These are phyloP conservation scores for Symbiodinium pilosum DNA, from an alignment of 73 alveolate species.

Conservation along the genomic window DNA sequence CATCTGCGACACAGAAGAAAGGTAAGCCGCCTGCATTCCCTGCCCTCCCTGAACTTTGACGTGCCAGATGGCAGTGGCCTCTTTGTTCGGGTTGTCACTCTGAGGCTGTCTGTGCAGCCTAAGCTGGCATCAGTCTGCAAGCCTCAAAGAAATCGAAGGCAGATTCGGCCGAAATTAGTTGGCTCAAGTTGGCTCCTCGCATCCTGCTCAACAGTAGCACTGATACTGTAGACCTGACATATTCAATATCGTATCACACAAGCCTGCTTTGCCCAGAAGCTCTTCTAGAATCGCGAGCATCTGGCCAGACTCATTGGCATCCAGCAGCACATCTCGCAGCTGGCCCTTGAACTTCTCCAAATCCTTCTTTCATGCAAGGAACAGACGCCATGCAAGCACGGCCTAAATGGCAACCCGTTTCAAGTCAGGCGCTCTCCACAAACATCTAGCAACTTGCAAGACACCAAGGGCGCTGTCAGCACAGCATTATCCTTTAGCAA, in stretches of 20 bases:
- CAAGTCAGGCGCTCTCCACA: too few relatives aligned
- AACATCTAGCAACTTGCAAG: too few relatives aligned
- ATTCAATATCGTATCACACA: background rate
- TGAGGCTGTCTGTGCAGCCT: background rate
- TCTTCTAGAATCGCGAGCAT: slow-evolving; percentile 2
- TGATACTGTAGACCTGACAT: background rate
- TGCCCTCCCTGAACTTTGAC: too few relatives aligned
- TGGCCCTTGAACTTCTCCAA: slow-evolving; percentile 32
- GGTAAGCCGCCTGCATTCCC: too few relatives aligned
- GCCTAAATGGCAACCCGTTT: background rate
- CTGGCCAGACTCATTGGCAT: slow-evolving; percentile 66
- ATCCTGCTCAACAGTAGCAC: background rate
- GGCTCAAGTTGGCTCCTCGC: background rate
- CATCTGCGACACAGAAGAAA: too few relatives aligned
- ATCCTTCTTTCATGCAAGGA: background rate
- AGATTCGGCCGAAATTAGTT: background rate
- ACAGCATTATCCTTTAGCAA: background rate
- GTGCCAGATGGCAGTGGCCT: background rate
- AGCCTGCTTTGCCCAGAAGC: slow-evolving; percentile 10
- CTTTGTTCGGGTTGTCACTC: background rate
- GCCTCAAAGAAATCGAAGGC: background rate
- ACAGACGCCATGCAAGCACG: background rate
- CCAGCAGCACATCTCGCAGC: slow-evolving; percentile 29
- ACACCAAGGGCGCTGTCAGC: too few relatives aligned
- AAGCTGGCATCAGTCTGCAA: background rate